A percentile compares a stretch with the other conserved stretches of the same genome.
Evolutionary conservation across 2,329 filamentous ascomycete species (phyloP).

Genomic region (Fusarium miscanthi): DNA sequence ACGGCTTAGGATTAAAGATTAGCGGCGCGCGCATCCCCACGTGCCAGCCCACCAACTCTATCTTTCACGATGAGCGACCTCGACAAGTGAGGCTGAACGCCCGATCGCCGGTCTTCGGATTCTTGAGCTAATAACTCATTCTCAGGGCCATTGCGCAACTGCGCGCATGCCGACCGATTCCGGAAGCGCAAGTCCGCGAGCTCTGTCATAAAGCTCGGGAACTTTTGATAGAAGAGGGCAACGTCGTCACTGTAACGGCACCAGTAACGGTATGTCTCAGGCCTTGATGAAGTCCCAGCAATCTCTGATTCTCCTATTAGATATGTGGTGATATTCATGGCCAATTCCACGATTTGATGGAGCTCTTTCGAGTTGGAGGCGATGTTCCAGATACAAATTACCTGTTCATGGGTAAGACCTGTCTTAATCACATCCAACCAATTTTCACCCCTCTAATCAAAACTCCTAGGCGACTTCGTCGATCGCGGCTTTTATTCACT

Average conservation of each 20-base stretch:
- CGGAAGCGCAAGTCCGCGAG: slow-evolving; percentile 94
- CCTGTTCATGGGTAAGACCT: slow-evolving; percentile 86
- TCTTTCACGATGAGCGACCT: slow-evolving; percentile 82
- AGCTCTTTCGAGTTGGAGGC: slow-evolving; percentile 91
- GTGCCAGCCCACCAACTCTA: slow-evolving; percentile 22
- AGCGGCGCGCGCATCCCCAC: slow-evolving; percentile 40
- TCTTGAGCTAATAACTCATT: slow-evolving; percentile 19
- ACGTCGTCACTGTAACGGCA: slow-evolving; percentile 94
- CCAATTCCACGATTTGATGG: slow-evolving; percentile 97
- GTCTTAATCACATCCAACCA: neutral
- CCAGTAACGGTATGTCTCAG: slow-evolving; percentile 80
- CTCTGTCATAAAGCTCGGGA: slow-evolving; percentile 97
- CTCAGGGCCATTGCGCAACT: slow-evolving; percentile 91
- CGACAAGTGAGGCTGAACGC: slow-evolving; percentile 73
- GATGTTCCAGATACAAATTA: slow-evolving; percentile 97
- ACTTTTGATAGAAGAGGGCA: slow-evolving; percentile 95
- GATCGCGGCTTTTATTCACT: slow-evolving; percentile 98
- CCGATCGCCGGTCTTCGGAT: slow-evolving; percentile 7
- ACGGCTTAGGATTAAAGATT: slow-evolving; percentile 16
- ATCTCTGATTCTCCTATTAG: slow-evolving; percentile 53
- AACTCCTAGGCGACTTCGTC: slow-evolving; percentile 83
- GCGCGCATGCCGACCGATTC: slow-evolving; percentile 94
- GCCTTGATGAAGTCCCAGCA: neutral
- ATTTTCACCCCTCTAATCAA: slow-evolving; percentile 17
- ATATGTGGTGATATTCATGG: slow-evolving; percentile 98